Evolutionary conservation across 352 stramenopile genomes (phyloP), one percentile per base, ranked within the genome.

Genomic region (Phytopythium cucurbitacearum): DNA sequence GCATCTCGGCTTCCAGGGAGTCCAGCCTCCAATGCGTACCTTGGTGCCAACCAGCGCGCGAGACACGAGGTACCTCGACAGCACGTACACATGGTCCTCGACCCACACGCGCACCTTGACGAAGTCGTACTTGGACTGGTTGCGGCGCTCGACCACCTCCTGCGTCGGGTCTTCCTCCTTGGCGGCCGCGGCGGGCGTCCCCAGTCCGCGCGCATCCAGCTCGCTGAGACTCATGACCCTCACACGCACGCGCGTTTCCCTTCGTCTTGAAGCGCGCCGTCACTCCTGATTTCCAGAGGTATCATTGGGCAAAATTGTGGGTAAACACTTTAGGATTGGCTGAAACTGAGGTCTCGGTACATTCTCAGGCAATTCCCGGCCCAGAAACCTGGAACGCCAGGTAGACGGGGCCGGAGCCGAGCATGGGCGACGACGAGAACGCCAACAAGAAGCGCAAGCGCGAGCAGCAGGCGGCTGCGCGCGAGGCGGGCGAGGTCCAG

Each of bases 91-190:
- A 51, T 95, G 85, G 69, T 95, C 85, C 53, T 89, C 77, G 43
- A 95, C 81, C 85, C 85, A 95, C 47, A 95, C 85, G 57, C 85
- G 85, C 58, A 95, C 85, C 65, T 94, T 95, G 56, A 95, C 78
- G 51, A 93, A 95, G 56, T 95, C 85, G 64, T 95, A 95, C 61
- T 95, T 95, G 37, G 81, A 93, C 65, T 95, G 82, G 64, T 95
- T 95, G 32, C 82, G 74, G 63, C 87, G 90, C 40, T 82, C 76
- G 35, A 70, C 79, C 7, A 80, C 70, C 53, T 87, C 75, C 37
- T 65, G 65, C 47, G 68, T 68, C 36, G 57, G 51, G 13, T 60
- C 59, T 33, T 71, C 56, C 32, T 63, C 62, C 56, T 70, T 78
- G 61, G 56, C 51, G 62, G 65, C 34, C 59, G 57, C 48, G 69